Base-by-base conservation (phyloP, 2,329 filamentous ascomycete species). In the Colletotrichum eremochloae region DNA sequence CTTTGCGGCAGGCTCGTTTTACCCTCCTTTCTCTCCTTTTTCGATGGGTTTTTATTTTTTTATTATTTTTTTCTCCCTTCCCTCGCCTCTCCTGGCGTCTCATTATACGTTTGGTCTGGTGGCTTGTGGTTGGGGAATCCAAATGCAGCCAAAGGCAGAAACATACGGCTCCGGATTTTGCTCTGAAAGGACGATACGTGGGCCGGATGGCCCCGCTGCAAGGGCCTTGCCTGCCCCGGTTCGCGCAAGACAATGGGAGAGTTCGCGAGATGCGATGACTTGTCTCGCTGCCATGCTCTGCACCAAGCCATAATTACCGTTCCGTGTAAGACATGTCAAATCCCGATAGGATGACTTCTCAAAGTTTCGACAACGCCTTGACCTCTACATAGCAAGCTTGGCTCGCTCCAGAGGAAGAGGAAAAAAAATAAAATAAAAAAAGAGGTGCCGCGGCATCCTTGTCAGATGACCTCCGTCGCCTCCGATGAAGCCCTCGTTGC, bases 241-340 rank as follows among this genome's bases (percentile, higher is more conserved):
- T 69, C 61, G 60, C 64, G 55, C 57, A 63, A 68, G 61, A 72
- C 69, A 68, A 63, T 65, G 56, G 58, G 55, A 72, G 55, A 68
- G 72, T 68, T 73, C 60, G 62, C 57, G 65, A 63, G 52, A 73
- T 73, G 56, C 69, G 72, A 69, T 74, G 71, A 74, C 71, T 72
- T 72, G 69, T 69, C 66, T 60, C 31, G 63, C 63, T 50, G 62
- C 46, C 20, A 12, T 29, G 48, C 11, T 33, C 40, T 31, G 24
- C 15, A 48, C 48, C 36, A 6, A 18, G 18, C 36, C 65, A 57
- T 31, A 65, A 65, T 24, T 33, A 29, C 15, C 33, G 24, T 12
- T 68, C 52, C 29, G 57, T 52, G 40, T 62, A 50, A 68, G 52
- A 60, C 50, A 72, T 61, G 66, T 64, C 65, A 72, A 55, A 63